Conservation (phyloP, 2,329 filamentous ascomycete species). For the Aureobasidium sp. region DNA sequence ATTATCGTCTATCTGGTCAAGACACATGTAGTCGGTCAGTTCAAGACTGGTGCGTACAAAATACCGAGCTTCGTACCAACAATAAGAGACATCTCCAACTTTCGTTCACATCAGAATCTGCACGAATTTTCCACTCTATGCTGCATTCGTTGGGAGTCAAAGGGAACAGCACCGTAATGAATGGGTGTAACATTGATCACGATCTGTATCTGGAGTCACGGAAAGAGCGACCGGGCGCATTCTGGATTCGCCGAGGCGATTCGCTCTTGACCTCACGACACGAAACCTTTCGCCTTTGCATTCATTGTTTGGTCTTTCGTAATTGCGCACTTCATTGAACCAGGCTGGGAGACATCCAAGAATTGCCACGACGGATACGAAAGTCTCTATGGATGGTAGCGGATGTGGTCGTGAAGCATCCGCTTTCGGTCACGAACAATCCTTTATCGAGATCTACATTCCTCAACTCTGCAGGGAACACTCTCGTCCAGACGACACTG, state of each 20-base stretch:
- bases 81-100: no score
- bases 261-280: no score
- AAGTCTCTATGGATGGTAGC: neutral
- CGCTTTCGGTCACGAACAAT: conserved; percentile 7
- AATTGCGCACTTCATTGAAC: neutral
- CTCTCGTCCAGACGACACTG: neutral
- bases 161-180: no score
- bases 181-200: neutral
- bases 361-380: neutral
- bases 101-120: no score
- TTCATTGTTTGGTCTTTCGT: neutral
- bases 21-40: no score
- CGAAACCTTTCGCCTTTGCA: neutral
- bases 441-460: neutral
- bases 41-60: no score
- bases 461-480: neutral
- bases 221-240: neutral
- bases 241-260: neutral
- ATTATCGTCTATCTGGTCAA: no score
- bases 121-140: no score
- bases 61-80: no score
- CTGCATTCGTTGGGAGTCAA: no score
- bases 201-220: neutral
- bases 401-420: neutral
- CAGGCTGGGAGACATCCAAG: neutral